These are phyloP conservation scores for Termitomyces titanicus DNA, from an alignment of 768 basidiomycete genomes.

Conservation along the genomic window DNA sequence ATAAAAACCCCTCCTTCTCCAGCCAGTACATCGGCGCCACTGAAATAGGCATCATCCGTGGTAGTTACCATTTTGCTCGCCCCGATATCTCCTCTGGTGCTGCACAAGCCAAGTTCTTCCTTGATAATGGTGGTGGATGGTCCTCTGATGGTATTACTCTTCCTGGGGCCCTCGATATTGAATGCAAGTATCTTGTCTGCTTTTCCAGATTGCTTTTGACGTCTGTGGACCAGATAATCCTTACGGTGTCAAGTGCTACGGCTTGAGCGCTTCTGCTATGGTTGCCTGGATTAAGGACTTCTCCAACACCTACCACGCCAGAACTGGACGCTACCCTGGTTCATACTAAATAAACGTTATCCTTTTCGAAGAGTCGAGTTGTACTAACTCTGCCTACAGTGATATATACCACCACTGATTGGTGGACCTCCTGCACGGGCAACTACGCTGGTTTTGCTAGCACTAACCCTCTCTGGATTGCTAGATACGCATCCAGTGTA, in stretches of 20 bases:
- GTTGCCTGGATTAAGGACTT: slow-evolving; percentile 61
- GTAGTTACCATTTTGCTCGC: slow-evolving; percentile 38
- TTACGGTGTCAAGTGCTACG: slow-evolving; percentile 50
- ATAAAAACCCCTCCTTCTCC: slow-evolving; percentile 40
- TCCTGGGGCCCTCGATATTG: slow-evolving; percentile 61
- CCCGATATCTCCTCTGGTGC: slow-evolving; percentile 52
- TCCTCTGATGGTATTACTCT: slow-evolving; percentile 36
- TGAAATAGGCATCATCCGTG: slow-evolving; percentile 51
- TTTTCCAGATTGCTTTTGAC: not conserved
- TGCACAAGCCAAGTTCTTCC: slow-evolving; percentile 55
- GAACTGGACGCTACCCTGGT: slow-evolving; percentile 44
- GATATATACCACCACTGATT: slow-evolving; percentile 61
- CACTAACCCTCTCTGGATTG: slow-evolving; percentile 60
- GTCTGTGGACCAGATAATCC: slow-evolving; percentile 40
- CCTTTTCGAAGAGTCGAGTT: not conserved
- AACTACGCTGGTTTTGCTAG: slow-evolving; percentile 47
- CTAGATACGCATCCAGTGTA: slow-evolving; percentile 42
- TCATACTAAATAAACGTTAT: slow-evolving; percentile 6
- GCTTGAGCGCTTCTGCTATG: slow-evolving; percentile 47
- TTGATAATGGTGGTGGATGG: slow-evolving; percentile 44
- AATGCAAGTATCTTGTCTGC: slow-evolving; percentile 34
- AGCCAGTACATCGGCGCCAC: slow-evolving; percentile 54
- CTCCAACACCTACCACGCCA: slow-evolving; percentile 51
- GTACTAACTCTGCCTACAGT: slow-evolving; percentile 25
- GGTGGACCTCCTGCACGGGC: slow-evolving; percentile 67